Evolutionary conservation across 2,329 filamentous ascomycete species (phyloP).

Genomic region (Fusarium redolens): DNA sequence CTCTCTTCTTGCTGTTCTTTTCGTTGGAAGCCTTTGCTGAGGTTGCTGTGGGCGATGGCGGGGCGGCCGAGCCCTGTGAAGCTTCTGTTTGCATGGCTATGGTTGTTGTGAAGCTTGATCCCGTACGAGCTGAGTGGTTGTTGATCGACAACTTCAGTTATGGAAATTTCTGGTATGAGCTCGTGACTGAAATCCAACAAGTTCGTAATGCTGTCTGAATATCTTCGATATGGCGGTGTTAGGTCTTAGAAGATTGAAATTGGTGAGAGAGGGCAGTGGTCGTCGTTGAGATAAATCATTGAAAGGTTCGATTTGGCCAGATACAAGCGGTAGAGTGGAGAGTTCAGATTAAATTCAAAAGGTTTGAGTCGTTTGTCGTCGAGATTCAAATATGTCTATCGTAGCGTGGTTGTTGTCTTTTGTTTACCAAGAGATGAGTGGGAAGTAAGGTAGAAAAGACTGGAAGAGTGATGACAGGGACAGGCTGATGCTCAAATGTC

Average conservation of each 20-base stretch:
- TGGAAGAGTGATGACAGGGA: conserved; percentile 22
- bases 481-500: conserved; percentile 36
- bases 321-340: conserved; percentile 41
- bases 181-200: neutral
- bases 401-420: conserved; percentile 19
- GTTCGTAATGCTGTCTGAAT: neutral
- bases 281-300: conserved; percentile 30
- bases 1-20: conserved; percentile 50
- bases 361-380: conserved; percentile 3
- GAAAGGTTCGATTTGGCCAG: conserved; percentile 24
- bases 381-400: conserved; percentile 7
- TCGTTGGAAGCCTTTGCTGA: conserved; percentile 43
- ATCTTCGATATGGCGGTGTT: conserved; percentile 9
- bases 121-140: neutral
- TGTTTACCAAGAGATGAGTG: conserved; percentile 18
- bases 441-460: conserved; percentile 29
- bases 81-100: conserved; percentile 39
- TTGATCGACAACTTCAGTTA: neutral
- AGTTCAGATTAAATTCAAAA: conserved; percentile 28
- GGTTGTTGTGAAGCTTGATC: conserved; percentile 10
- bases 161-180: neutral
- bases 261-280: neutral
- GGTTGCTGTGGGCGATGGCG: conserved; percentile 47
- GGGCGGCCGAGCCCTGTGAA: conserved; percentile 41
- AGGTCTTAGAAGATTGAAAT: conserved; percentile 5